Evolutionary conservation across 2,329 filamentous ascomycete genomes (phyloP), one percentile per base, ranked within the genome.

Genomic region (Madurella mycetomatis): DNA sequence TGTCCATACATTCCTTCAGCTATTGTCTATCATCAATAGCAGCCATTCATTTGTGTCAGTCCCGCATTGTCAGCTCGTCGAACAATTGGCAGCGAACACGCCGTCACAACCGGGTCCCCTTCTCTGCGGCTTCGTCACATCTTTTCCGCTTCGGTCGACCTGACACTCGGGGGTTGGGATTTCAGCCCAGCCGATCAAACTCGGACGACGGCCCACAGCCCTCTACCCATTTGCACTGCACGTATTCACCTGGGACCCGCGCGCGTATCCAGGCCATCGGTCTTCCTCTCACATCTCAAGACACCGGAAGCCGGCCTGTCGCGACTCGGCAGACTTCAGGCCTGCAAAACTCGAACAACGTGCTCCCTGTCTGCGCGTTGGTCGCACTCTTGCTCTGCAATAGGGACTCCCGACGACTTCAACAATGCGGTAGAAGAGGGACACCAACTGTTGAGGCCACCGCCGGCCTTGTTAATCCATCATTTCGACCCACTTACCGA

Each of bases 111-210:
- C n/a, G 39, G n/a, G 18, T 19, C 41, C 39, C 18, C 32, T 40
- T 44, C 19, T 34, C 41, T 18, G 15, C 50, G 17, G 25, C 43
- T 40, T 51, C 51, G 58, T 49, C 58, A 42, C 54, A 60, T 62
- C 59, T 17, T 51, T 56, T 49, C 59, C 58, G 12, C 51, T 57
- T 61, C 53, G 49, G 58, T 54, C 54, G 19, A 51, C 43, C 49
- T 57, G 57, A 60, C 54, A 58, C 62, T 15, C 54, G 45, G 43
- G 52, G 32, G 43, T 44, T 56, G 57, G 47, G 51, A 40, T 42
- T 47, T 47, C 37, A 41, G 34, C 44, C 57, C 56, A 62, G 61
- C 47, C 61, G 62, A 64, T 64, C 62, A 64, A 63, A 64, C 62
- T 48, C 47, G 49, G 53, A 37, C 34, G 13, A 46, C 53, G 53